These are phyloP conservation scores for Prototheca wickerhamii DNA, from an alignment of 163 green algal genomes.

Conservation along the genomic window DNA sequence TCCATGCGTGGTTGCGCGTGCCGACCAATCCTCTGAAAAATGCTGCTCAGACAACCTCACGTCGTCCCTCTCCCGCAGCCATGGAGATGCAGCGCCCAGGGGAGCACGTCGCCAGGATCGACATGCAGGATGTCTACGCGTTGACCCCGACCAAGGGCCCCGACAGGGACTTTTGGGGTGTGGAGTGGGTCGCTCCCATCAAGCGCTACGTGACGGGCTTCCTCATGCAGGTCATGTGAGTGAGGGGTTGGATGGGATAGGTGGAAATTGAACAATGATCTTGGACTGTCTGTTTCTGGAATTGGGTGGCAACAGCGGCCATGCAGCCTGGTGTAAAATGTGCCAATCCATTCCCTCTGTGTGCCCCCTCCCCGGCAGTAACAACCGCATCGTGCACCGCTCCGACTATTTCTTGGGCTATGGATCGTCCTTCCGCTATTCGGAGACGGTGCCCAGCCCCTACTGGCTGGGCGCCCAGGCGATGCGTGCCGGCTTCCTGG, in stretches of 20 bases:
- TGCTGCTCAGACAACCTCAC: too few relatives aligned
- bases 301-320: neutral
- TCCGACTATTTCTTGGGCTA: constrained; percentile 16
- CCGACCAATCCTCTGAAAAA: too few relatives aligned
- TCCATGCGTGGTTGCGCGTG: neutral
- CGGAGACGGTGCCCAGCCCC: neutral
- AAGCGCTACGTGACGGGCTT: constrained; percentile 31
- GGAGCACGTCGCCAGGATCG: too few relatives aligned
- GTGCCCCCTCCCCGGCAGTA: constrained; percentile 14
- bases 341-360: neutral
- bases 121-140: neutral
- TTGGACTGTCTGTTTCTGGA: too few relatives aligned
- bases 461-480: neutral
- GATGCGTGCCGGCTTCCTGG: constrained; percentile 3
- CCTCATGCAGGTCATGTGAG: constrained; percentile 28
- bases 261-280: too few relatives aligned
- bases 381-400: constrained; percentile 45
- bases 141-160: constrained; percentile 3
- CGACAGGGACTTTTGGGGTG: constrained; percentile 14
- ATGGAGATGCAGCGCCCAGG: too few relatives aligned
- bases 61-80: neutral
- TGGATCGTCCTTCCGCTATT: constrained; percentile 2
- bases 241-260: too few relatives aligned
- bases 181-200: neutral
- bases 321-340: neutral